Conservation (phyloP, 129 eudicot species). For the Solidago caesia region DNA sequence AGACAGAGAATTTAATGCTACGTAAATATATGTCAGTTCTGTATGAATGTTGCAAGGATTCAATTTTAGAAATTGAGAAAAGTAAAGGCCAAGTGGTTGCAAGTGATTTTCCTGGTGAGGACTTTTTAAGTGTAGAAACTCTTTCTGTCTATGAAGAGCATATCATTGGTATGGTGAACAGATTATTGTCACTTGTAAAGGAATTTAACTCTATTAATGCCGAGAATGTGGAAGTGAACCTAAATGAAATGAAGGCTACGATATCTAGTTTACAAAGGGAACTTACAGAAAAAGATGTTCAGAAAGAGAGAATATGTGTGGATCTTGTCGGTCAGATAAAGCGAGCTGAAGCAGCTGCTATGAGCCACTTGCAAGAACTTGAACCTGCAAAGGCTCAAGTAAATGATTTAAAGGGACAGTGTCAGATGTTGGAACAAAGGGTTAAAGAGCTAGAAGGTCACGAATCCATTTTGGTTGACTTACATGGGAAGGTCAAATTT, state of each 20-base stretch:
- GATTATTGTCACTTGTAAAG: constrained; percentile 48
- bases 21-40: constrained; percentile 48
- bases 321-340: constrained; percentile 83
- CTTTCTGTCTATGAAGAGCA: constrained; percentile 43
- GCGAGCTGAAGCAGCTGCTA: constrained; percentile 75
- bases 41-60: constrained; percentile 61
- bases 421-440: constrained; percentile 49
- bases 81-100: constrained; percentile 45
- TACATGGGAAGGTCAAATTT: constrained; percentile 50
- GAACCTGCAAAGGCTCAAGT: constrained; percentile 48
- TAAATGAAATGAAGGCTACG: constrained; percentile 62
- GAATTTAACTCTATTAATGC: constrained; percentile 40
- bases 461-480: constrained; percentile 41
- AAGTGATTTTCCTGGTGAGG: constrained; percentile 33
- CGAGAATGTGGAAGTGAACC: constrained; percentile 41
- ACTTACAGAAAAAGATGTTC: constrained; percentile 81
- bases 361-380: constrained; percentile 59
- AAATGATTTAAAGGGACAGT: constrained; percentile 48
- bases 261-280: constrained; percentile 70
- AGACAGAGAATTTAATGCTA: constrained; percentile 41
- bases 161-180: constrained; percentile 41
- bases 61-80: constrained; percentile 56
- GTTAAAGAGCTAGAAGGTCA: constrained; percentile 54
- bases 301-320: constrained; percentile 67
- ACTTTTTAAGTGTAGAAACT: constrained; percentile 29